Conservation (phyloP, 441 rosid species). For the Adansonia gregorii region DNA sequence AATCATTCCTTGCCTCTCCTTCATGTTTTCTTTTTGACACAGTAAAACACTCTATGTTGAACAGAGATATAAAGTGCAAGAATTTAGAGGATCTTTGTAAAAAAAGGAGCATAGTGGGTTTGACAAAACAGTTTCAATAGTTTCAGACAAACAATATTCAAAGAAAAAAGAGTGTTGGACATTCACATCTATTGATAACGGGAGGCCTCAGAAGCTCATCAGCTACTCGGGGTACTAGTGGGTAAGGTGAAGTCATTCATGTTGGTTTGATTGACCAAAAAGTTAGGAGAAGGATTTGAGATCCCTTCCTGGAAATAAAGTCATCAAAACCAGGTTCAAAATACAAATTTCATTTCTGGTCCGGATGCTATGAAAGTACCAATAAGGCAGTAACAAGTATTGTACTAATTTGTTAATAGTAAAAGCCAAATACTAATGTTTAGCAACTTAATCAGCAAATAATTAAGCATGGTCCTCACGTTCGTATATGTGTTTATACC, state of each 20-base stretch:
- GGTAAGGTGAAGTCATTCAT: slow-evolving; percentile 33
- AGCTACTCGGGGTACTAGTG: slow-evolving; percentile 31
- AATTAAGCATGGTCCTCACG: neutral
- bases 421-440: too few species aligned
- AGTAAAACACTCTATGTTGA: neutral
- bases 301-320: slow-evolving; percentile 42
- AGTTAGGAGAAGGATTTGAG: slow-evolving; percentile 40
- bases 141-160: neutral
- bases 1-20: slow-evolving; percentile 11
- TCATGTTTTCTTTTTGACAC: neutral
- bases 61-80: neutral
- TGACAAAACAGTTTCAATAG: neutral
- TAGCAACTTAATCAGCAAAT: neutral
- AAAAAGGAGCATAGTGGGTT: slow-evolving; percentile 1
- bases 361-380: neutral
- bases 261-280: slow-evolving; percentile 38
- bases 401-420: too few species aligned
- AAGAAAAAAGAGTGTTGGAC: neutral
- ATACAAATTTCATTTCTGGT: too few species aligned
- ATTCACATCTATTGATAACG: slow-evolving; percentile 47
- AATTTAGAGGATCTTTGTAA: neutral
- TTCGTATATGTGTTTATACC: slow-evolving; percentile 28
- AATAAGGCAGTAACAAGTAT: neutral
- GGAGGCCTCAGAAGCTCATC: slow-evolving; percentile 48
- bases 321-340: neutral